phyloP scores from a whole-genome alignment of 1,139 yeast species.

The Sugiyamaella xylanicola region DNA sequence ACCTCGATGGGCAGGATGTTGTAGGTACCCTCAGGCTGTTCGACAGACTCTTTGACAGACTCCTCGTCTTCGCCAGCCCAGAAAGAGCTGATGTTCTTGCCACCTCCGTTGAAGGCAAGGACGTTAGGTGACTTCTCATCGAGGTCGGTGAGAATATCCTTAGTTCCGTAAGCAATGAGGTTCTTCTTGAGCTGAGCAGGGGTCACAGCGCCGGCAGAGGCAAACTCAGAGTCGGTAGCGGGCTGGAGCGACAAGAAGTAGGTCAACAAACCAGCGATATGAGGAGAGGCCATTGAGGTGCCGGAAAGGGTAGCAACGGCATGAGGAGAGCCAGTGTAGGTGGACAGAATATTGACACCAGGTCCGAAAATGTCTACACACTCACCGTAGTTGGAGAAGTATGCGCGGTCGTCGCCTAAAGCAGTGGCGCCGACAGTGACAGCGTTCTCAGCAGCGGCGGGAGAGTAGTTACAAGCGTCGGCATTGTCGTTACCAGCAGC shows the following conservation, averaged over 20 bases:
- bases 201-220: slow-evolving; percentile 60
- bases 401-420: slow-evolving; percentile 53
- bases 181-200: slow-evolving; percentile 90
- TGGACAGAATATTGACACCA: slow-evolving; percentile 54
- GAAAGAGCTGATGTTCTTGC: slow-evolving; percentile 72
- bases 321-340: slow-evolving; percentile 78
- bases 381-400: slow-evolving; percentile 65
- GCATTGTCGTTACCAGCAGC: slow-evolving; percentile 71
- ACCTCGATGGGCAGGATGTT: slow-evolving; percentile 33
- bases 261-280: slow-evolving; percentile 81
- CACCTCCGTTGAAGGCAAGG: slow-evolving; percentile 92
- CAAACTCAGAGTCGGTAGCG: slow-evolving; percentile 71
- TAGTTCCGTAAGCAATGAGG: slow-evolving; percentile 77
- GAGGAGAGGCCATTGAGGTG: slow-evolving; percentile 99
- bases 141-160: slow-evolving; percentile 65
- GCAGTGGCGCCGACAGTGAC: slow-evolving; percentile 64
- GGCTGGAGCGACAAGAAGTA: slow-evolving; percentile 94
- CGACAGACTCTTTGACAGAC: slow-evolving; percentile 16
- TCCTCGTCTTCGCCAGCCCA: slow-evolving; percentile 47
- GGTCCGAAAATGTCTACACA: slow-evolving; percentile 69
- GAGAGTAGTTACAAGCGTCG: slow-evolving; percentile 64
- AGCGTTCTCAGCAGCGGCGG: slow-evolving; percentile 61
- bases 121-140: slow-evolving; percentile 86
- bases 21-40: slow-evolving; percentile 22
- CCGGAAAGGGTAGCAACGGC: slow-evolving; percentile 94